Conservation (phyloP, 75 land plant species). For the Chamaecyparis obtusa region DNA sequence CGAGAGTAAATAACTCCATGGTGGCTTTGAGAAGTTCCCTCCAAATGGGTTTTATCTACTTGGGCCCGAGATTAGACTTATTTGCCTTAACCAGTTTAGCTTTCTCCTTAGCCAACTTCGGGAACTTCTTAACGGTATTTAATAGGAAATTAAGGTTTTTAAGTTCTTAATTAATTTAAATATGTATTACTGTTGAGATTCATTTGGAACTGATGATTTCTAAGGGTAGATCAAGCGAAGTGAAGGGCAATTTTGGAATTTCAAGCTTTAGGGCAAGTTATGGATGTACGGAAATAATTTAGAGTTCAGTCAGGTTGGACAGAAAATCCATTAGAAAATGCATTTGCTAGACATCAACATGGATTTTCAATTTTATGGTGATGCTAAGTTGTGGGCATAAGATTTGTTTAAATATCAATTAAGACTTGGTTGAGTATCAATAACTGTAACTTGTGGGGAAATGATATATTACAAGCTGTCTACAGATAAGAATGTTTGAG, state of each 20-base stretch:
- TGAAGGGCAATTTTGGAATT: background rate
- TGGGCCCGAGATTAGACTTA: no score
- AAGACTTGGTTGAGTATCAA: background rate
- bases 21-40: no score
- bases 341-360: background rate
- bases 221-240: background rate
- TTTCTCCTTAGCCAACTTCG: no score
- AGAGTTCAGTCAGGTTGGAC: background rate
- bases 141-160: no score
- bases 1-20: no score
- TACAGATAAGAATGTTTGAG: background rate
- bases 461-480: background rate
- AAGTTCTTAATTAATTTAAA: no score
- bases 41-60: no score
- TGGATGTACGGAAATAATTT: background rate
- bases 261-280: no score
- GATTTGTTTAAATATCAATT: no score
- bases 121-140: no score
- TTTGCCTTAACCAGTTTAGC: no score
- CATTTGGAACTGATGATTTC: no score
- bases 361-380: background rate
- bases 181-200: background rate
- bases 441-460: background rate
- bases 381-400: background rate
- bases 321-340: background rate